These are phyloP conservation scores for Stemphylium lycopersici DNA, from an alignment of 2,329 filamentous ascomycete genomes.

Conservation along the genomic window DNA sequence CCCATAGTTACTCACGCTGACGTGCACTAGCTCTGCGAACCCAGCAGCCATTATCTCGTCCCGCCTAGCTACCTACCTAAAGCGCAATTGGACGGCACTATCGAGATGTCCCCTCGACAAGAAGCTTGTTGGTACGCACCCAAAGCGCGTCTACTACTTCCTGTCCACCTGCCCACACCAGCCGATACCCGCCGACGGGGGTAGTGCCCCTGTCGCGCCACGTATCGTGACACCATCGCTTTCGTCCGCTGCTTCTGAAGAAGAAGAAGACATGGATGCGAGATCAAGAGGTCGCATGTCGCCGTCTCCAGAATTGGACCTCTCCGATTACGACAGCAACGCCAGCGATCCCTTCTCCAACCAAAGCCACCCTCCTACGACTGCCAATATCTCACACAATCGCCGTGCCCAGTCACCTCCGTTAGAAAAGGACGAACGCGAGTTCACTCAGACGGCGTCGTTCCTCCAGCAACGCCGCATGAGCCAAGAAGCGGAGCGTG, in stretches of 20 bases:
- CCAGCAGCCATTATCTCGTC: slow-evolving; percentile 95
- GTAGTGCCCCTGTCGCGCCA: slow-evolving; percentile 56
- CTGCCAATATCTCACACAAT: slow-evolving; percentile 60
- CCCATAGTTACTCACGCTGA: slow-evolving; percentile 42
- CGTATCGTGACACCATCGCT: slow-evolving; percentile 83
- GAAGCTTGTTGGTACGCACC: slow-evolving; percentile 89
- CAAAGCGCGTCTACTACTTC: slow-evolving; percentile 95
- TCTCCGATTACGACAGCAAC: slow-evolving; percentile 82
- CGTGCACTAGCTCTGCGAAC: slow-evolving; percentile 78
- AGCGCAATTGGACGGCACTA: slow-evolving; percentile 78
- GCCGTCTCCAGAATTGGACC: slow-evolving; percentile 89
- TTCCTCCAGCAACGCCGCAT: slow-evolving; percentile 69
- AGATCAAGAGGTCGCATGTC: slow-evolving; percentile 72
- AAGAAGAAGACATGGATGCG: slow-evolving; percentile 68
- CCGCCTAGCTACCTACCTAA: slow-evolving; percentile 85
- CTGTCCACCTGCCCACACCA: slow-evolving; percentile 87
- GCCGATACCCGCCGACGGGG: slow-evolving; percentile 72
- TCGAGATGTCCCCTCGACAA: slow-evolving; percentile 89
- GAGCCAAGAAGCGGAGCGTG: slow-evolving; percentile 50
- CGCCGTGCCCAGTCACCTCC: slow-evolving; percentile 82
- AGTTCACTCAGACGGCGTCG: slow-evolving; percentile 94
- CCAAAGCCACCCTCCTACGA: slow-evolving; percentile 50
- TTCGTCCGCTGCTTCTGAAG: slow-evolving; percentile 78
- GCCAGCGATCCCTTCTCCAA: slow-evolving; percentile 66
- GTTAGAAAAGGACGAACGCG: slow-evolving; percentile 90